These are phyloP conservation scores for Cucumis melo DNA, from an alignment of 306 rosid species.

Conservation along the genomic window DNA sequence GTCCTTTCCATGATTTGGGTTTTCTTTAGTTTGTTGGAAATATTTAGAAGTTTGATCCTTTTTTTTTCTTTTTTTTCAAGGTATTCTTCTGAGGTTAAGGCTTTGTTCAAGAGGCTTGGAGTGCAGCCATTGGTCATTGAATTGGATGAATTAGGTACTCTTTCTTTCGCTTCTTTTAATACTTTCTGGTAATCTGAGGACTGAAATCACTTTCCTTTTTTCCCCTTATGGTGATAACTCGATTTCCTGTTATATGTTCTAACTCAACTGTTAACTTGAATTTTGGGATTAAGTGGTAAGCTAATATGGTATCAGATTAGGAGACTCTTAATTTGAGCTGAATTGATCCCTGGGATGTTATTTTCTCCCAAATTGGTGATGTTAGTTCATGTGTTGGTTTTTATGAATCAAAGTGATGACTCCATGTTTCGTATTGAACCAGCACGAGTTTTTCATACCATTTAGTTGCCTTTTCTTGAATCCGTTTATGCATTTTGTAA, in stretches of 20 bases:
- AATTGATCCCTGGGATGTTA: not conserved
- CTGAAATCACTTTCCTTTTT: not conserved
- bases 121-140: slow-evolving; percentile 57
- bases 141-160: slow-evolving; percentile 83
- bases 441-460: not conserved
- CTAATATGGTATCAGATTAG: not conserved
- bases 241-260: not conserved
- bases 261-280: not conserved
- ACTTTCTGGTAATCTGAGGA: not conserved
- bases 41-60: not conserved
- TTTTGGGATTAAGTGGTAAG: not conserved
- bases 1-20: not conserved
- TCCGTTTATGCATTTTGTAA: not conserved
- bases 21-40: not conserved
- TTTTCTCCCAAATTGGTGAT: not conserved
- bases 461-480: not conserved
- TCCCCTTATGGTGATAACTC: not conserved
- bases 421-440: not conserved
- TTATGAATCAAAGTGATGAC: not conserved
- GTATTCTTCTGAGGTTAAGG: slow-evolving; percentile 81
- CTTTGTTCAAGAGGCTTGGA: slow-evolving; percentile 65
- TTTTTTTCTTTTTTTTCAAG: slow-evolving; percentile 12
- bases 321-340: not conserved
- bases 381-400: not conserved
- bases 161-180: not conserved